These are phyloP conservation scores for Cytospora piceae DNA, from an alignment of 2,329 filamentous ascomycete genomes.

Conservation along the genomic window DNA sequence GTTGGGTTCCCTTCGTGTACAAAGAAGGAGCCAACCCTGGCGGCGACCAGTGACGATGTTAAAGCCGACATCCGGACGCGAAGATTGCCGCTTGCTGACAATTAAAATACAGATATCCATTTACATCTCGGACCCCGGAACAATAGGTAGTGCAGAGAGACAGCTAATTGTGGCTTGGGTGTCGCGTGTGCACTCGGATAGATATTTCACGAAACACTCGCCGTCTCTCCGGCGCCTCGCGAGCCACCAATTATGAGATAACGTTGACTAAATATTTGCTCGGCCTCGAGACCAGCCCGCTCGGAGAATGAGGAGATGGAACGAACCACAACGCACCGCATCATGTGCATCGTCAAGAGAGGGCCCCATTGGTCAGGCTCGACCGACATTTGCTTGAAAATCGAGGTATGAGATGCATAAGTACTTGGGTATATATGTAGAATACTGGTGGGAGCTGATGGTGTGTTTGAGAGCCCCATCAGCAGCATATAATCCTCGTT, in stretches of 20 bases:
- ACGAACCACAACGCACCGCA: background rate
- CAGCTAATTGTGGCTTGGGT: no score
- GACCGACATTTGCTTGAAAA: background rate
- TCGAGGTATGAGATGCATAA: no score
- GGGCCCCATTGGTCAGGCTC: slow-evolving; percentile 3
- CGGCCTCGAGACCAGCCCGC: background rate
- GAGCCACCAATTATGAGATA: background rate
- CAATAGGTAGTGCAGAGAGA: background rate
- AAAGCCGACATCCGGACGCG: background rate
- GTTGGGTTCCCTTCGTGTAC: background rate
- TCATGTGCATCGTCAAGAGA: background rate
- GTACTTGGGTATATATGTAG: no score
- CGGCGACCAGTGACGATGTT: background rate
- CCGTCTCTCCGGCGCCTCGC: background rate
- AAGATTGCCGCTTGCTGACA: slow-evolving; percentile 9
- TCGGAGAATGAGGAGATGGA: background rate
- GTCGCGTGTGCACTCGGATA: background rate
- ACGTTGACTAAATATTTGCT: no score
- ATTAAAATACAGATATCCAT: background rate
- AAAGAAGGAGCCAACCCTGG: background rate
- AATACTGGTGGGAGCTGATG: background rate
- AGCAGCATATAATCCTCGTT: background rate
- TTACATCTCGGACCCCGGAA: slow-evolving; percentile 10
- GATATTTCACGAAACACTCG: background rate
- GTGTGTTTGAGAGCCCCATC: background rate